Evolutionary conservation across 2,329 filamentous ascomycete species (phyloP).

Genomic region (Paraphoma sp.): DNA sequence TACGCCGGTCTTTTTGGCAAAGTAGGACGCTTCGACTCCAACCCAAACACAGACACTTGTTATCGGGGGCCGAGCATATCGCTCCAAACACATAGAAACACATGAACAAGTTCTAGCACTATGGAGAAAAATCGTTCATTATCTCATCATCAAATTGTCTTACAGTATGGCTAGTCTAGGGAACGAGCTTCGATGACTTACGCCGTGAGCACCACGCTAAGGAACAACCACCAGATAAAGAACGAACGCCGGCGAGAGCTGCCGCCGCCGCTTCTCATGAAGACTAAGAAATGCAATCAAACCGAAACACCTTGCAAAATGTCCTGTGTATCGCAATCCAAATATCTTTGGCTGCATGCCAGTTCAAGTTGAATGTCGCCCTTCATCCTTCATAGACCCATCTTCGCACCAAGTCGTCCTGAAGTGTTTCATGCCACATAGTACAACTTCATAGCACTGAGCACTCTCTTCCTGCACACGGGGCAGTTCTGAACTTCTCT

Average conservation of each 20-base stretch:
- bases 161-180: no score
- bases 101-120: no score
- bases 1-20: no score
- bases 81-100: no score
- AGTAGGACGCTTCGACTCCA: no score
- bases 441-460: constrained; percentile 65
- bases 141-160: no score
- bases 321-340: neutral
- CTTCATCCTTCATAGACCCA: neutral
- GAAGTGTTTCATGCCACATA: constrained; percentile 39
- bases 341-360: neutral
- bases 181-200: neutral
- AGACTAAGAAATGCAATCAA: neutral
- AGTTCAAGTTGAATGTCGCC: neutral
- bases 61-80: no score
- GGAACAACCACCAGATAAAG: neutral
- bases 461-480: constrained; percentile 64
- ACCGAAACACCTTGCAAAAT: neutral
- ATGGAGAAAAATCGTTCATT: no score
- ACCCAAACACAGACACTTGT: no score
- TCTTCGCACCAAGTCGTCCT: neutral
- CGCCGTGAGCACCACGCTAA: constrained; percentile 3
- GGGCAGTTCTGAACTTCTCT: constrained; percentile 65
- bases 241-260: neutral
- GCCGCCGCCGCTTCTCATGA: neutral